Percentiles rank a stretch among this genome's conserved stretches.
phyloP scores from a whole-genome alignment of 1,284 basidiomycete species.

The Cutaneotrichosporon spelunceum region DNA sequence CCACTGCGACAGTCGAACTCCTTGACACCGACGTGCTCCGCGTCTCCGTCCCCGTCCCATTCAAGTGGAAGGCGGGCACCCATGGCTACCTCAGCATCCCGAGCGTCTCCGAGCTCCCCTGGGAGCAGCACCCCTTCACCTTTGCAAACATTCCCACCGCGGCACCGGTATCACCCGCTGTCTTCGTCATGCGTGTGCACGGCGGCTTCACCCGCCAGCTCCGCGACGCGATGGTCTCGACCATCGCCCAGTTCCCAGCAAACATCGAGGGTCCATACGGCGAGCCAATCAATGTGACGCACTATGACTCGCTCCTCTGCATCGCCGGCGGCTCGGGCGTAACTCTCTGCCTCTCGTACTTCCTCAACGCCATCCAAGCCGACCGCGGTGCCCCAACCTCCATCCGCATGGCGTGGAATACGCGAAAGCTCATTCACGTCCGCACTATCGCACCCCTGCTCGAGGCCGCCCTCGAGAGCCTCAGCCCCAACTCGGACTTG shows the following conservation, averaged over 20 bases:
- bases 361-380: slow-evolving; percentile 34
- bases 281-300: slow-evolving; percentile 18
- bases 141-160: slow-evolving; percentile 31
- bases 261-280: slow-evolving; percentile 48
- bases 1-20: slow-evolving; percentile 51
- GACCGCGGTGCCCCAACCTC: slow-evolving; percentile 24
- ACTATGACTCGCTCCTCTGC: slow-evolving; percentile 37
- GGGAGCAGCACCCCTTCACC: slow-evolving; percentile 49
- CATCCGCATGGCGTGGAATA: slow-evolving; percentile 40
- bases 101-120: slow-evolving; percentile 34
- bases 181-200: slow-evolving; percentile 20
- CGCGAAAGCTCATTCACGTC: slow-evolving; percentile 6
- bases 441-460: slow-evolving; percentile 11
- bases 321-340: slow-evolving; percentile 46
- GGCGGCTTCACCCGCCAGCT: slow-evolving; percentile 39
- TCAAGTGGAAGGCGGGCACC: slow-evolving; percentile 38
- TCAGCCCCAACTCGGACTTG: slow-evolving; percentile 3
- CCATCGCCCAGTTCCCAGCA: slow-evolving; percentile 25
- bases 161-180: slow-evolving; percentile 3
- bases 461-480: not conserved
- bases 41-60: slow-evolving; percentile 8
- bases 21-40: slow-evolving; percentile 53
- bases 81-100: slow-evolving; percentile 43
- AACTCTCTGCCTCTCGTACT: slow-evolving; percentile 36
- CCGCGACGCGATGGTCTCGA: slow-evolving; percentile 11